Evolutionary conservation across 352 stramenopile genomes (phyloP), one percentile per base, ranked within the genome.

Genomic region (Phytophthora sp.): DNA sequence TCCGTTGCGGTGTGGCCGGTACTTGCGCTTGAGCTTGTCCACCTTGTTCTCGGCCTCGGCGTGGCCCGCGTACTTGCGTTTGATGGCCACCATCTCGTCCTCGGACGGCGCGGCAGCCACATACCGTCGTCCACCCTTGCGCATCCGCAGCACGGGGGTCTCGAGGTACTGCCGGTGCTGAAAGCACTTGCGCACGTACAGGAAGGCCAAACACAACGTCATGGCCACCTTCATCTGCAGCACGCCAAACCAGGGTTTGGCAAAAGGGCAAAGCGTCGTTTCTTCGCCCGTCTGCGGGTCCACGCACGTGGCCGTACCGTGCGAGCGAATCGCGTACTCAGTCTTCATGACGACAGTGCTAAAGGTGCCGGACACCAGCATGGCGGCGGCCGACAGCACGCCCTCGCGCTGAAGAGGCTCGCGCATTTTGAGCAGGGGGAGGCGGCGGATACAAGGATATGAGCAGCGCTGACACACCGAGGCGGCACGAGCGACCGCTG

Each of bases 311-410:
- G 75, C 71, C 11, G 71, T 83, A 55, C 86, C 84, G 5, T 83
- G 57, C 15, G 82, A 57, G 15, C 79, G 84, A 35, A 92, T 59
- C 23, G 76, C 74, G 70, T 95, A 95, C 77, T 93, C 72, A 26
- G 82, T 89, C 75, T 95, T 95, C 81, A 91, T 92, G 69, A 93
- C 84, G 18, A 95, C 84, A 2, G 86, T 95, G 71, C 82, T 92
- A 69, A 92, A 89, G 49, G 86, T 95, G 69, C 86, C 86, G 36
- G 82, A 88, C 35, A 94, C 65, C 33, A 94, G 79, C 84, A 94
- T 94, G 54, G 75, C 74, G 36, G 69, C 57, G 18, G 71, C 83
- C 57, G 86, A 88, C 26, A 93, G 58, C 38, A 71, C 63, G 57
- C 84, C 80, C 42, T 74, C 75, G 68, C 75, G 73, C 27, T 65